Evolutionary conservation across 2,329 filamentous ascomycete species (phyloP).

Genomic region (Epichloe festucae): DNA sequence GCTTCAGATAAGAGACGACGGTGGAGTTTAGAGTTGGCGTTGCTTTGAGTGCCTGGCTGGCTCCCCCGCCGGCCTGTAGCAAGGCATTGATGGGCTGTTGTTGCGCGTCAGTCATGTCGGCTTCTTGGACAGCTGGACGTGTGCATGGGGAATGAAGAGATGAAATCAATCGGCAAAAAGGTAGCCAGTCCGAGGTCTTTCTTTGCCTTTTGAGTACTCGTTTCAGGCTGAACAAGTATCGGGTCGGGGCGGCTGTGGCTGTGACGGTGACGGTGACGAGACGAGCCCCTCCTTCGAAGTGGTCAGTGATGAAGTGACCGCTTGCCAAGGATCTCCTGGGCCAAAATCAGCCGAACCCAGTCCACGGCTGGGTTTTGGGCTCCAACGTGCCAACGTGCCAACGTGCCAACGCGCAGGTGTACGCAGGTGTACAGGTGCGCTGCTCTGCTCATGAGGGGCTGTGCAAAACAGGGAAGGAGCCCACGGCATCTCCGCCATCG

Average conservation of each 20-base stretch:
- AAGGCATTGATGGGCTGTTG: slow-evolving; percentile 13
- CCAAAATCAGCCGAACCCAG: no score
- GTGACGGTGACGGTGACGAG: background rate
- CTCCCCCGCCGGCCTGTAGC: slow-evolving; percentile 35
- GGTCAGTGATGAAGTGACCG: background rate
- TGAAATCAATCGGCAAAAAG: background rate
- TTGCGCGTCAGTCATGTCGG: slow-evolving; percentile 1
- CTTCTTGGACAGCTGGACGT: background rate
- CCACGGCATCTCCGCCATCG: background rate
- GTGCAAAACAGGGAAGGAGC: background rate
- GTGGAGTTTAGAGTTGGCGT: slow-evolving; percentile 29
- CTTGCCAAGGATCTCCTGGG: background rate
- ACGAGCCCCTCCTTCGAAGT: background rate
- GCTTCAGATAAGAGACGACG: slow-evolving; percentile 29
- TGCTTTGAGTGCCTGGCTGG: slow-evolving; percentile 26
- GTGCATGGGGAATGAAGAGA: background rate
- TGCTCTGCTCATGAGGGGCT: background rate
- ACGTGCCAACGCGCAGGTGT: no score
- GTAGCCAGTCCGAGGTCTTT: background rate
- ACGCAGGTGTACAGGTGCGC: no score
- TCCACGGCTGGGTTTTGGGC: no score
- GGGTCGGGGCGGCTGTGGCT: background rate
- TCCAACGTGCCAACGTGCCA: no score
- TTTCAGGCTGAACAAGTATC: background rate
- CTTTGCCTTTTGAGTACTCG: background rate